A percentile compares a stretch with the other conserved stretches of the same genome.
Conservation (phyloP, 1,284 basidiomycete species). For the Boletus holoroseus region DNA sequence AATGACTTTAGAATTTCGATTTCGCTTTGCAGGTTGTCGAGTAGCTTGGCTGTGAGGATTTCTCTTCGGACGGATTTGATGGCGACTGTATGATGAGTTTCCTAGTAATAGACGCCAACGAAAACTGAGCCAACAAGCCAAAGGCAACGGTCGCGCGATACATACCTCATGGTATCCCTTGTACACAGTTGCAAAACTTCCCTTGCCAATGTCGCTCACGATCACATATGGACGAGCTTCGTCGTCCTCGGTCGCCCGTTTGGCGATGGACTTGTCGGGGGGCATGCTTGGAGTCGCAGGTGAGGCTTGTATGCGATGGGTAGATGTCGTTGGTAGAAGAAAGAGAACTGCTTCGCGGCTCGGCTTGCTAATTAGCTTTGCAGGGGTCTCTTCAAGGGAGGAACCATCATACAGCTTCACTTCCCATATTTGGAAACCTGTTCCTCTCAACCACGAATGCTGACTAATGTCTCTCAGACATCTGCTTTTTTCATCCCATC, state of each 20-base stretch:
- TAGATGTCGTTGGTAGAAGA: constrained; percentile 11
- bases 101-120: constrained; percentile 43
- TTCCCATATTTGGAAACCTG: constrained; percentile 27
- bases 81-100: constrained; percentile 74
- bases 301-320: constrained; percentile 16
- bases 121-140: constrained; percentile 1
- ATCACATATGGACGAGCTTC: constrained; percentile 71
- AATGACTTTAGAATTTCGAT: constrained; percentile 95
- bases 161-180: constrained; percentile 85
- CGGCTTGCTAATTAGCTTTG: constrained; percentile 25
- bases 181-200: constrained; percentile 95
- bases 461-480: constrained; percentile 14
- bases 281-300: constrained; percentile 20
- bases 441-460: constrained; percentile 16
- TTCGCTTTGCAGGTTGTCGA: constrained; percentile 96
- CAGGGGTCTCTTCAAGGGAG: constrained; percentile 20
- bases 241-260: constrained; percentile 47
- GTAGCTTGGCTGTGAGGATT: constrained; percentile 86
- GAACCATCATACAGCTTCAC: constrained; percentile 20
- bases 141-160: constrained; percentile 10
- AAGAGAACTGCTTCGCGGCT: constrained; percentile 10
- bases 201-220: constrained; percentile 71
- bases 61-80: constrained; percentile 93
- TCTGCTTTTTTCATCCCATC: no score
- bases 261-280: constrained; percentile 23